phyloP scores from a whole-genome alignment of 257 asterid genomes.

The Cruciata laevipes region DNA sequence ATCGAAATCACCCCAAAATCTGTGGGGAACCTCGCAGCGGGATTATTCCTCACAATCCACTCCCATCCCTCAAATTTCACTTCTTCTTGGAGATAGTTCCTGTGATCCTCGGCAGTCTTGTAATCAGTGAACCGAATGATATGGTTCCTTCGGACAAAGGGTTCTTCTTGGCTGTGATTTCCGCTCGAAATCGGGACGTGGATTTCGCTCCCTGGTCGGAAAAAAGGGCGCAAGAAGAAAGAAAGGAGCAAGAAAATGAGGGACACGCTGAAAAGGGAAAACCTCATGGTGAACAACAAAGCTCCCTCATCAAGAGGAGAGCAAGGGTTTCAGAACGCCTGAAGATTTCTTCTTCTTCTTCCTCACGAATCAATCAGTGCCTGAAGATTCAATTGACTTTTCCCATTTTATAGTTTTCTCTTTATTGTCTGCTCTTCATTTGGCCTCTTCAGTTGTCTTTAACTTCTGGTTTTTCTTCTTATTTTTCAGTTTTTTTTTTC shows the following conservation, averaged over 20 bases:
- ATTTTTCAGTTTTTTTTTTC: no score
- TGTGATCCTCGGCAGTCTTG: slow-evolving; percentile 45
- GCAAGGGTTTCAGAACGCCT: neutral
- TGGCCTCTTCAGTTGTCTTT: neutral
- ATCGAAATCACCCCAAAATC: slow-evolving; percentile 82
- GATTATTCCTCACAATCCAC: slow-evolving; percentile 82
- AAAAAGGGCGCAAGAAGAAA: slow-evolving; percentile 7
- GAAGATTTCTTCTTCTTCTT: neutral
- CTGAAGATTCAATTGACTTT: slow-evolving; percentile 15
- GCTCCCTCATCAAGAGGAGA: slow-evolving; percentile 14
- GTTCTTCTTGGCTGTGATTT: slow-evolving; percentile 12
- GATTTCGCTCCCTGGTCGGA: neutral
- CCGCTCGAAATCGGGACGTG: slow-evolving; percentile 5
- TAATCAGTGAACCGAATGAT: slow-evolving; percentile 62
- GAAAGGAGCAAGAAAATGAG: slow-evolving; percentile 10
- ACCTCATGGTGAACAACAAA: slow-evolving; percentile 6
- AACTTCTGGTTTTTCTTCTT: neutral
- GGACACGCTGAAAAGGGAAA: slow-evolving; percentile 11
- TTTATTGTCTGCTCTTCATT: neutral
- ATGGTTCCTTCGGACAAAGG: slow-evolving; percentile 33
- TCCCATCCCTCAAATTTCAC: slow-evolving; percentile 71
- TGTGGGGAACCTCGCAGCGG: slow-evolving; percentile 75
- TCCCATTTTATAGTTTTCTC: neutral
- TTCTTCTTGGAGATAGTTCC: slow-evolving; percentile 50
- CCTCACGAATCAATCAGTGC: neutral